Evolutionary conservation across 495 filamentous ascomycete species (phyloP).

Genomic region (Tuber indicum): DNA sequence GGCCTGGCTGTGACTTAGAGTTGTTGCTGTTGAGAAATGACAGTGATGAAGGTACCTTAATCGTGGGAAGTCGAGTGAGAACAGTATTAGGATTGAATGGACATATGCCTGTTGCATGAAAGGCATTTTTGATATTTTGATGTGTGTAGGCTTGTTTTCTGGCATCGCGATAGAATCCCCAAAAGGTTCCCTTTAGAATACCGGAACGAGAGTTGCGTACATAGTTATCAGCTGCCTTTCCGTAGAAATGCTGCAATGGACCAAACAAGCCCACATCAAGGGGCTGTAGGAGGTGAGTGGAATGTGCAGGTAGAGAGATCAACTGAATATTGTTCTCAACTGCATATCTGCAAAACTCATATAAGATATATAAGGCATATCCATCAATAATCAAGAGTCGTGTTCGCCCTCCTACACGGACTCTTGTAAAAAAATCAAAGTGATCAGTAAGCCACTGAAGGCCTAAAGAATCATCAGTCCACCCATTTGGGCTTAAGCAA

Average conservation of each 20-base stretch:
- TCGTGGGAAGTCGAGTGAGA: background rate
- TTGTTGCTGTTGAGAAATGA: background rate
- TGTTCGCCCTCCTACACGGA: no score
- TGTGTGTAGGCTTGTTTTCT: background rate
- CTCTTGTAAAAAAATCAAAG: no score
- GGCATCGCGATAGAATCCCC: background rate
- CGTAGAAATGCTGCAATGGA: background rate
- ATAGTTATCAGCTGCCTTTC: background rate
- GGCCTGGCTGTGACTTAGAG: no score
- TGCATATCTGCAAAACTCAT: no score
- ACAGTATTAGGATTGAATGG: background rate
- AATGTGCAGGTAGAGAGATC: background rate
- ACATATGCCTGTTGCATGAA: background rate
- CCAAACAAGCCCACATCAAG: slow-evolving; percentile 3
- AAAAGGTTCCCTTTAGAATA: background rate
- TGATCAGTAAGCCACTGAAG: background rate
- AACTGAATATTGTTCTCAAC: no score
- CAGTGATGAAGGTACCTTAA: background rate
- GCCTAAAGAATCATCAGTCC: background rate
- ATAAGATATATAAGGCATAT: no score
- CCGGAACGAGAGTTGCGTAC: background rate
- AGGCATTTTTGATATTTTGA: background rate
- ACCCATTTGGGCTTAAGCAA: background rate
- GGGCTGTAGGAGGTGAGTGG: slow-evolving; percentile 5
- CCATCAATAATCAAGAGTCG: no score